Evolutionary conservation across 768 basidiomycete species (phyloP), one percentile per base, ranked within the genome.

Genomic region (Collybia sordida): DNA sequence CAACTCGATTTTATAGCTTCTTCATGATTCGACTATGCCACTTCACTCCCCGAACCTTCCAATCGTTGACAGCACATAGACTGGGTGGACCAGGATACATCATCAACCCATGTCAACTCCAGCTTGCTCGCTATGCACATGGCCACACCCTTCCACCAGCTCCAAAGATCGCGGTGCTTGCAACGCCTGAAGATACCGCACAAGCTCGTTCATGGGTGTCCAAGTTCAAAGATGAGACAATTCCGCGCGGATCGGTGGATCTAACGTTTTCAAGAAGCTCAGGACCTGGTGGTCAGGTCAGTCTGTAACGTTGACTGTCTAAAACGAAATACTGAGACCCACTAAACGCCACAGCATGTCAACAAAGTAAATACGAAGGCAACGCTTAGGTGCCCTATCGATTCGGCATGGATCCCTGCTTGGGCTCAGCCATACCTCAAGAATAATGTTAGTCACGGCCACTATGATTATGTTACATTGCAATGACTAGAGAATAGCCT

Each of bases 361-460:
- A 93, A 93, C 61, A 93, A 91, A 69, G 79, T 92, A n/a, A 91
- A 89, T 51, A 92, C 90, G 12, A 92, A 92, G 62, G 87, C 80
- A 0, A 85, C 81, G 0, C 57, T 86, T 14, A 74, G 85, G 36
- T 88, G 86, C 57, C 64, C 74, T 5, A 43, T 89, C 7, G 69
- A 82, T 45, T 70, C 77, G 1, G 46, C 66, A 1, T 90, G 88
- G 88, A 84, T 91, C 43, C 89, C 90, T 6, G 45, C 54, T 1
- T 91, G 89, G 90, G 80, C 85, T 3, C 67, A 63, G 25, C 67
- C 75, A 6, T 63, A 60, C 24, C 55, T 90, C 18, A 72, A 69
- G 56, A 61, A 57, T 57, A 72, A 78, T 54, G 84, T 87, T 61
- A 21, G 85, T 58, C 41, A 47, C 3, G 31, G 14, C 14, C 11